phyloP scores from a whole-genome alignment of 495 filamentous ascomycete species.

The Xylaria castorea region DNA sequence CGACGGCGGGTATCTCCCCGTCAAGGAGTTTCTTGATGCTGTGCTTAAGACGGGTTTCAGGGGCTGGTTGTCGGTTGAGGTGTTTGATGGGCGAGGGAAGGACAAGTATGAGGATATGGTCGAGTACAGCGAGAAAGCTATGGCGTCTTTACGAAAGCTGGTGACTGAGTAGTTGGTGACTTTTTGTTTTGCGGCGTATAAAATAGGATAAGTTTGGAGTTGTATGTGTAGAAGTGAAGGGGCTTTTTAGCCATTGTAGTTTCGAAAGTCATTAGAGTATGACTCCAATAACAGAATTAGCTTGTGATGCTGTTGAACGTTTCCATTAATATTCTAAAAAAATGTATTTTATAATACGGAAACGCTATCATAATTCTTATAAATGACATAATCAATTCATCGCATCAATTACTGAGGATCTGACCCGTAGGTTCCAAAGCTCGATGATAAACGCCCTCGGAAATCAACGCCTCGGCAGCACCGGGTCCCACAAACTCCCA shows the following conservation, averaged over 20 bases:
- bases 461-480: conserved; percentile 27
- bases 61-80: conserved; percentile 77
- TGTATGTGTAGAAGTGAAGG: not conserved
- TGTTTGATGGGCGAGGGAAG: conserved; percentile 72
- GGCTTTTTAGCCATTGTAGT: not conserved
- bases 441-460: conserved; percentile 35
- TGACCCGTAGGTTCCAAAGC: conserved; percentile 42
- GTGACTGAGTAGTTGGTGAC: conserved; percentile 37
- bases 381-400: not conserved
- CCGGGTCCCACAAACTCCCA: conserved; percentile 31
- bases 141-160: conserved; percentile 61
- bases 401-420: not conserved
- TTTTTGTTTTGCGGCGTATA: not conserved
- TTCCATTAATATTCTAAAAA: no score
- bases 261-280: not conserved
- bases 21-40: conserved; percentile 67
- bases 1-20: conserved; percentile 75
- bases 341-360: no score
- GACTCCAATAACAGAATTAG: not conserved
- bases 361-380: no score
- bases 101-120: conserved; percentile 62
- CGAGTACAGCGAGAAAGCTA: conserved; percentile 65
- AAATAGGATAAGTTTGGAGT: not conserved
- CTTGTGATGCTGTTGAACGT: not conserved
- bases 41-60: conserved; percentile 74